Base-by-base conservation (phyloP, 2,329 filamentous ascomycete species). In the Claviceps fusiformis region DNA sequence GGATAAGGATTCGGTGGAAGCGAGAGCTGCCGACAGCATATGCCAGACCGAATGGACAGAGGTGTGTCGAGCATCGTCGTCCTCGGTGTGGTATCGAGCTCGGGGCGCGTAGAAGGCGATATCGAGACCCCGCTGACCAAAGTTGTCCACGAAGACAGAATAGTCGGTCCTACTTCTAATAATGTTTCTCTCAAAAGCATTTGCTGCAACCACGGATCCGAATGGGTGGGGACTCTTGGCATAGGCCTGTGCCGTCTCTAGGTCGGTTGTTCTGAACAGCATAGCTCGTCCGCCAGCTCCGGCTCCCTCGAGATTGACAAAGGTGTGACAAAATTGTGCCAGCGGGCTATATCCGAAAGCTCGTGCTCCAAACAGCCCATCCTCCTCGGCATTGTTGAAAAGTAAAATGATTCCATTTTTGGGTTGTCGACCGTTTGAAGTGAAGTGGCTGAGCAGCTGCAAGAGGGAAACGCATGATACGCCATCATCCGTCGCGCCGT, bases 301-400 rank as follows among this genome's bases (percentile, higher is more conserved):
- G 45, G 92, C 92, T 13, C 93, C 93, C 70, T 98, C 93, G 17
- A 98, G 80, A 62, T 98, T 98, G 60, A 97, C 74, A 65, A 98
- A 97, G 0, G 89, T 89, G 65, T 91, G 87, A 10, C 89, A 80
- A 55, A 95, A 87, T 53, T 81, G 82, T 11, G 89, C 82, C 59
- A 95, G 76, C 0, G 90, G 87, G 66, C 91, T 89, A 61, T 89
- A 83, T 33, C 87, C 84, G 64, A 95, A 96, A 6, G 87, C 90
- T 57, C 82, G 81, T 7, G 92, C 90, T 1, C 93, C 93, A 60
- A 95, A 88, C 11, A 97, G 74, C 41, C 84, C 93, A 64, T 97
- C 92, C 67, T 98, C 93, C 66, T 98, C 93, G 41, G 87, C 92
- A 64, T 97, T 96, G 75, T 98, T 98, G 65, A 97, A 79, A 33